Evolutionary conservation across 306 rosid species (phyloP).

Genomic region (Sophora flavescens): DNA sequence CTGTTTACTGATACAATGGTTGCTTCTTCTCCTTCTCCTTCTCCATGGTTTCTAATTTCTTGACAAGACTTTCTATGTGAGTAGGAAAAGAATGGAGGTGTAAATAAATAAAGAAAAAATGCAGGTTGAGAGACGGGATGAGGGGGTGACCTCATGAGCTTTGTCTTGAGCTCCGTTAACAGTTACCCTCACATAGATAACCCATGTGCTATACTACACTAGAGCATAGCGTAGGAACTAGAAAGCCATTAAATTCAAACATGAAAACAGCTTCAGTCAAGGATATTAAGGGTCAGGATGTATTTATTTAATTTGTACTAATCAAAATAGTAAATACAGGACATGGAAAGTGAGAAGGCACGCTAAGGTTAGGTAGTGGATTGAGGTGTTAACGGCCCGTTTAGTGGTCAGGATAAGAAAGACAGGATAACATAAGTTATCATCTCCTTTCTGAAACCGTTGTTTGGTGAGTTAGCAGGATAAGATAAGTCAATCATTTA

Average conservation of each 20-base stretch:
- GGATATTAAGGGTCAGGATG: not conserved
- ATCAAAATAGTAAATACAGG: constrained; percentile 13
- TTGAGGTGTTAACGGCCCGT: too few species aligned
- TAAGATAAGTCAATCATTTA: too few species aligned
- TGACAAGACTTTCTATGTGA: constrained; percentile 15
- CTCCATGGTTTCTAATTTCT: not conserved
- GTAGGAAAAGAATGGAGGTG: constrained; percentile 5
- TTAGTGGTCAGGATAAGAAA: too few species aligned
- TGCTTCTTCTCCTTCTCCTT: constrained; percentile 25
- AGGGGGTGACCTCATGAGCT: constrained; percentile 38
- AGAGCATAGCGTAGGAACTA: constrained; percentile 7
- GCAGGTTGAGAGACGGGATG: constrained; percentile 16
- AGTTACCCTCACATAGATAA: constrained; percentile 26
- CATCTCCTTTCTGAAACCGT: too few species aligned
- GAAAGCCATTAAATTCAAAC: constrained; percentile 27
- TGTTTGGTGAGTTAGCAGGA: too few species aligned
- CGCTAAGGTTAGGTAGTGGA: too few species aligned
- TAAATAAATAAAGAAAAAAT: constrained; percentile 23
- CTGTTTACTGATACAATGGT: constrained; percentile 5
- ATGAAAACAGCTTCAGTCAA: constrained; percentile 5
- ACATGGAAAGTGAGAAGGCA: not conserved
- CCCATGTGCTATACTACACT: constrained; percentile 29
- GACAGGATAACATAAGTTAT: too few species aligned
- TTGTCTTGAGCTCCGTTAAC: constrained; percentile 44
- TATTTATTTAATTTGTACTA: constrained; percentile 3